Evolutionary conservation across 208 protist species (phyloP).

Genomic region (Trypanosoma avium): DNA sequence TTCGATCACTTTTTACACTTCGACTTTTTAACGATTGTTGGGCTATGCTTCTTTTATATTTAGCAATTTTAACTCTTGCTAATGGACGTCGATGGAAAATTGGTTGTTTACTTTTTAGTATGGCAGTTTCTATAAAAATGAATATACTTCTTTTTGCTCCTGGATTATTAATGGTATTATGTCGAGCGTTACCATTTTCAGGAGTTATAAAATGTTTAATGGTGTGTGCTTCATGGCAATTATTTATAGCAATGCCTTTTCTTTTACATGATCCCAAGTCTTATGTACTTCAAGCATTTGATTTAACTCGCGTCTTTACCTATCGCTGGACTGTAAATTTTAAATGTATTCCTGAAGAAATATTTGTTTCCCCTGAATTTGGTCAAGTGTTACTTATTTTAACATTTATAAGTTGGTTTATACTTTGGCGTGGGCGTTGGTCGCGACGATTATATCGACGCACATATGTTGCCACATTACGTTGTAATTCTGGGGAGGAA

Average conservation of each 20-base stretch:
- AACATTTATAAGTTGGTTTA: slow-evolving; percentile 47
- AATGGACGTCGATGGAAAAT: slow-evolving; percentile 47
- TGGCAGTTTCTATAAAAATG: slow-evolving; percentile 96
- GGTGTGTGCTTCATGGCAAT: slow-evolving; percentile 57
- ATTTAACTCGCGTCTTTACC: slow-evolving; percentile 68
- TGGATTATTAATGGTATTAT: slow-evolving; percentile 74
- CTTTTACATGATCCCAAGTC: slow-evolving; percentile 39
- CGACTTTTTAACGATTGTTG: slow-evolving; percentile 91
- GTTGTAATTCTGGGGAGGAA: slow-evolving; percentile 11
- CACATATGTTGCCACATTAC: slow-evolving; percentile 3
- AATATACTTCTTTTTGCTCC: slow-evolving; percentile 94
- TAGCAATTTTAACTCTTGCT: slow-evolving; percentile 50
- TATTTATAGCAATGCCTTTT: slow-evolving; percentile 66
- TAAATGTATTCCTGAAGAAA: slow-evolving; percentile 59
- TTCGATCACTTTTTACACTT: slow-evolving; percentile 87
- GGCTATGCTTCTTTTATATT: slow-evolving; percentile 81
- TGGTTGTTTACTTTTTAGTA: slow-evolving; percentile 65
- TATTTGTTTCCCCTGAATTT: slow-evolving; percentile 49
- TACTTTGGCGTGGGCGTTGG: slow-evolving; percentile 60
- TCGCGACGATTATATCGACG: slow-evolving; percentile 28
- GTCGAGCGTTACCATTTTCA: slow-evolving; percentile 42
- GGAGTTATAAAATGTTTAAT: slow-evolving; percentile 60
- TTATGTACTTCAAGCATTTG: slow-evolving; percentile 66
- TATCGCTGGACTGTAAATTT: slow-evolving; percentile 79
- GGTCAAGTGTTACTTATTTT: slow-evolving; percentile 44